Evolutionary conservation across 495 filamentous ascomycete genomes (phyloP).

Genomic region (Penicillium pancosmium): DNA sequence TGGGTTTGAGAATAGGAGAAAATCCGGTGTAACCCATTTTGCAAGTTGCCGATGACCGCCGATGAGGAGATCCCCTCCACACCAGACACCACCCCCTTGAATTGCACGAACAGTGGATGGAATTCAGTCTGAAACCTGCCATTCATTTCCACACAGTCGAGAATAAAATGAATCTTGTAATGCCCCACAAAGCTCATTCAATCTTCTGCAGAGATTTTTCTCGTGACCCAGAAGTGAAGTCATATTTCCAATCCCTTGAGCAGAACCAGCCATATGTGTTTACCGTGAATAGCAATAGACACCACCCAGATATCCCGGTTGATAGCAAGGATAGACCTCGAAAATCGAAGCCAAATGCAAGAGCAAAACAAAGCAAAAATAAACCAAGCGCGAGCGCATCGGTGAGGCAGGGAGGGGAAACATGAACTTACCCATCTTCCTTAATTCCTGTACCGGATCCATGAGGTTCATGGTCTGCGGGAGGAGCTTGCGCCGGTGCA

Average conservation of each 20-base stretch:
- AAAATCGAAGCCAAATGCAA: conserved; percentile 6
- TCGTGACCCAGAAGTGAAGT: neutral
- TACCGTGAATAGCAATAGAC: conserved; percentile 6
- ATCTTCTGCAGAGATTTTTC: neutral
- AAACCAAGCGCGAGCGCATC: conserved; percentile 9
- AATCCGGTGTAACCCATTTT: neutral
- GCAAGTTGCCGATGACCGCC: conserved; percentile 1
- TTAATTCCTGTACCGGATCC: conserved; percentile 71
- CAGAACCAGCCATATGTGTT: neutral
- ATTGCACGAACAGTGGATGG: neutral
- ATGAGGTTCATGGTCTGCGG: conserved; percentile 37
- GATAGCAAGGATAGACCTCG: neutral
- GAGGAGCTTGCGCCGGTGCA: conserved; percentile 42
- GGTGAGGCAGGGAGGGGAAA: conserved; percentile 12
- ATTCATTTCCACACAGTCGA: neutral
- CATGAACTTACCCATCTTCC: conserved; percentile 94
- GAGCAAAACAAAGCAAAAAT: conserved; percentile 27
- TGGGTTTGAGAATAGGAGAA: neutral
- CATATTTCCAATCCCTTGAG: neutral
- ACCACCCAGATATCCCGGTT: neutral
- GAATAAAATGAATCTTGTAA: neutral
- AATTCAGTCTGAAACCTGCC: neutral
- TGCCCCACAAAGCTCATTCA: neutral
- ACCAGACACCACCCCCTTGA: neutral
- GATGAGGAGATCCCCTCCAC: neutral